Evolutionary conservation across 495 filamentous ascomycete species (phyloP), one percentile per base, ranked within the genome.

Genomic region (Aspergillus leporis): DNA sequence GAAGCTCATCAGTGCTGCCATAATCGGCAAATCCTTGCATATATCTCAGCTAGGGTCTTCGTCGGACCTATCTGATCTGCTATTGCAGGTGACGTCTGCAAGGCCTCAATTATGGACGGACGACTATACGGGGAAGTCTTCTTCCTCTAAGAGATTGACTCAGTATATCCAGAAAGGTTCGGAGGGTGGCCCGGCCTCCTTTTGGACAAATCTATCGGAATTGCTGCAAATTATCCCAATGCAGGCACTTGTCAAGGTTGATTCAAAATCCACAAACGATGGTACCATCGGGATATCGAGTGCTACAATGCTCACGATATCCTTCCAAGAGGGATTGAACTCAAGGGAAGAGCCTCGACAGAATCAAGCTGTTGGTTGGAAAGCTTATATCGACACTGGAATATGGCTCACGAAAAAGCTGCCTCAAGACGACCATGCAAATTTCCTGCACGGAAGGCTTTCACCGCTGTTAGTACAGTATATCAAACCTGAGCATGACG

Each of bases 141-240:
- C 87, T 25, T 80, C 87, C 0, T 73, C 85, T 0, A 81, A 82
- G 31, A 79, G 85, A 28, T 65, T 98, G 4, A 81, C 78, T 32
- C 78, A 83, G 19, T 95, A 95, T 63, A 75, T 97, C n/a, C 84
- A 88, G 55, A 86, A 86, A 64, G 94, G 95, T 47, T 95, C 93
- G 1, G 89, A 96, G 62, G 84, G 83, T 8, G 85, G 88, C 12
- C 72, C 83, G 3, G 71, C 78, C 3, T 81, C 81, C 5, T 96
- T 85, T 68, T 98, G 94, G 94, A 63, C 73, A 16, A 81, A 83
- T 3, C 61, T 96, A 36, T 73, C 78, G 43, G 74, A 74, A 23
- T 66, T 97, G 1, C 65, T 97, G 34, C 65, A 74, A 10, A 65
- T 68, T 0, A 67, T 97, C 12, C 90, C 92, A 8, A 53, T 65